phyloP scores from a whole-genome alignment of 352 stramenopile genomes.

The Globisporangium carolinianum region DNA sequence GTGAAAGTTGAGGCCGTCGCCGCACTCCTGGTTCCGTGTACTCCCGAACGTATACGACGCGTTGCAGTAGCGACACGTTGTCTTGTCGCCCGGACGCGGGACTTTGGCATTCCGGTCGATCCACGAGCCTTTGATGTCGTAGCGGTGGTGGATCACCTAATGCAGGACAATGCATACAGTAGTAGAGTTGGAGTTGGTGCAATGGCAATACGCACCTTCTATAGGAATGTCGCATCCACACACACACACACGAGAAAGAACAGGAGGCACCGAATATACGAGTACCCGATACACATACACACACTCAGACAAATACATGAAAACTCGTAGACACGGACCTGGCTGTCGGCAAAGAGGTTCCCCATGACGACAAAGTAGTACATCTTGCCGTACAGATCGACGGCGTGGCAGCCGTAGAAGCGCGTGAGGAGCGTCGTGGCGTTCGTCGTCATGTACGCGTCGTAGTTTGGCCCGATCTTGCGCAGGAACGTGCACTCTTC shows the following conservation, averaged over 20 bases:
- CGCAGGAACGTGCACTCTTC: constrained; percentile 84
- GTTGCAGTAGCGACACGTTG: constrained; percentile 82
- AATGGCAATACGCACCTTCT: too few relatives aligned
- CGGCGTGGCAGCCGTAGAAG: constrained; percentile 87
- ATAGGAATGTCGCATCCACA: too few relatives aligned
- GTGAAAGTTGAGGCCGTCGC: constrained; percentile 83
- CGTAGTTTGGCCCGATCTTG: constrained; percentile 83
- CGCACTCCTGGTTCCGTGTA: constrained; percentile 77
- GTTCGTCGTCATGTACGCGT: constrained; percentile 80
- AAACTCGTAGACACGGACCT: constrained; percentile 20
- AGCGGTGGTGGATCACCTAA: constrained; percentile 74
- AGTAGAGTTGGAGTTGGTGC: too few relatives aligned
- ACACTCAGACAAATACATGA: background rate
- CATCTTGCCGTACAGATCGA: constrained; percentile 87
- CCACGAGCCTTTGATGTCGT: constrained; percentile 91
- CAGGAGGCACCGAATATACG: background rate
- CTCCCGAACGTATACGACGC: constrained; percentile 84
- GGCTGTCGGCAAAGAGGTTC: constrained; percentile 85
- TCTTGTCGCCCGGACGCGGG: constrained; percentile 69
- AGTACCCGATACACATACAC: background rate
- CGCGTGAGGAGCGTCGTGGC: constrained; percentile 79
- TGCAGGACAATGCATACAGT: too few relatives aligned
- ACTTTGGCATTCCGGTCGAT: constrained; percentile 84
- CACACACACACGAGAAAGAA: too few relatives aligned
- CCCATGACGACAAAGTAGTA: constrained; percentile 93